These are phyloP conservation scores for Botrytis cinerea DNA, from an alignment of 2,329 filamentous ascomycete species.

Conservation along the genomic window DNA sequence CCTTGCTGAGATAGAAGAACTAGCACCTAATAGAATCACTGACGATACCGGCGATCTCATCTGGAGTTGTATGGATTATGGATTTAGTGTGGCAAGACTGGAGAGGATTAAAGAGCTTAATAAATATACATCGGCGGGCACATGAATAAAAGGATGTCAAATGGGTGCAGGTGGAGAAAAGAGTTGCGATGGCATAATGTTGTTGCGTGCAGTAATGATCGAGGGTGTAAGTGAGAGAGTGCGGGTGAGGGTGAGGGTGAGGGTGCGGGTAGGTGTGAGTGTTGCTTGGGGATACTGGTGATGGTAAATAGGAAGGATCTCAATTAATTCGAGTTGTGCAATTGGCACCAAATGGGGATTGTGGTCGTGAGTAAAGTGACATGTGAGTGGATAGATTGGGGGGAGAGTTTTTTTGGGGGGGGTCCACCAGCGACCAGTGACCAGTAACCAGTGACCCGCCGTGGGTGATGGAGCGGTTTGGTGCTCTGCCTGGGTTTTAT, in stretches of 20 bases:
- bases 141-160: neutral
- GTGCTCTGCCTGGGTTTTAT: neutral
- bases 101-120: conserved; percentile 9
- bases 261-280: neutral
- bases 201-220: conserved; percentile 4
- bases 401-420: neutral
- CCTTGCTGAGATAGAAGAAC: conserved; percentile 38
- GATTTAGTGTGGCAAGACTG: neutral
- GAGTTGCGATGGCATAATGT: conserved; percentile 21
- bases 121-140: conserved; percentile 17
- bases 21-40: conserved; percentile 38
- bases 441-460: neutral
- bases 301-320: conserved; percentile 20
- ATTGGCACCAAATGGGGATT: conserved; percentile 9
- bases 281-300: conserved; percentile 7
- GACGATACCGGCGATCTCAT: conserved; percentile 38
- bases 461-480: neutral
- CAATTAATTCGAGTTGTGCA: conserved; percentile 22
- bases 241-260: neutral
- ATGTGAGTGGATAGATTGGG: conserved; percentile 15
- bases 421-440: neutral
- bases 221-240: neutral
- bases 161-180: neutral
- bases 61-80: conserved; percentile 31
- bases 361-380: neutral